These are phyloP conservation scores for Rhizopus arrhizus DNA, from an alignment of 371 early-diverging fungal species.

Conservation along the genomic window DNA sequence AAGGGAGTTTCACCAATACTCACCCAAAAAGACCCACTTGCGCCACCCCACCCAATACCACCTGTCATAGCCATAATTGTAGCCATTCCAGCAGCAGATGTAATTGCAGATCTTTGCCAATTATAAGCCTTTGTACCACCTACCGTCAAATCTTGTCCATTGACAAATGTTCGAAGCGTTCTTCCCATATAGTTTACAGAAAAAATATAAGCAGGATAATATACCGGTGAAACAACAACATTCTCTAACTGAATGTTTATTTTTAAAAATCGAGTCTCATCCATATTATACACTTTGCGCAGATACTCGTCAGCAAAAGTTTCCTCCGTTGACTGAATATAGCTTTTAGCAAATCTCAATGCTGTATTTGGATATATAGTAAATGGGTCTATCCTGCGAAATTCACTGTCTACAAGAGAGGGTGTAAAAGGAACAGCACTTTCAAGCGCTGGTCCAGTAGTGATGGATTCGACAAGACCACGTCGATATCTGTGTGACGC, in stretches of 20 bases:
- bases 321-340: slow-evolving; percentile 55
- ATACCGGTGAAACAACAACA: slow-evolving; percentile 57
- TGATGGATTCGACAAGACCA: slow-evolving; percentile 57
- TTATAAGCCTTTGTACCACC: slow-evolving; percentile 62
- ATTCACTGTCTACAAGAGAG: slow-evolving; percentile 36
- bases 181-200: slow-evolving; percentile 54
- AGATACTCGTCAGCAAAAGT: slow-evolving; percentile 50
- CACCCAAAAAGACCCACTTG: slow-evolving; percentile 55
- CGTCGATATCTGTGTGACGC: slow-evolving; percentile 63
- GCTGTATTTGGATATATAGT: slow-evolving; percentile 59
- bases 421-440: slow-evolving; percentile 46
- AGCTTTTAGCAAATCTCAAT: slow-evolving; percentile 49
- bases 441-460: slow-evolving; percentile 51
- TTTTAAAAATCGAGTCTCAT: slow-evolving; percentile 55
- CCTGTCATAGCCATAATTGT: slow-evolving; percentile 40
- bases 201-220: slow-evolving; percentile 60
- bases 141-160: slow-evolving; percentile 52
- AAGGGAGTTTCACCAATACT: not conserved
- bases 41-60: slow-evolving; percentile 48
- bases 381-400: slow-evolving; percentile 55
- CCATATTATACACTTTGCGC: slow-evolving; percentile 49
- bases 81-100: slow-evolving; percentile 52
- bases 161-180: slow-evolving; percentile 59
- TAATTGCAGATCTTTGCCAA: slow-evolving; percentile 56
- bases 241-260: slow-evolving; percentile 49